phyloP scores from a whole-genome alignment of 2,329 filamentous ascomycete genomes.

The Madurella mycetomatis region DNA sequence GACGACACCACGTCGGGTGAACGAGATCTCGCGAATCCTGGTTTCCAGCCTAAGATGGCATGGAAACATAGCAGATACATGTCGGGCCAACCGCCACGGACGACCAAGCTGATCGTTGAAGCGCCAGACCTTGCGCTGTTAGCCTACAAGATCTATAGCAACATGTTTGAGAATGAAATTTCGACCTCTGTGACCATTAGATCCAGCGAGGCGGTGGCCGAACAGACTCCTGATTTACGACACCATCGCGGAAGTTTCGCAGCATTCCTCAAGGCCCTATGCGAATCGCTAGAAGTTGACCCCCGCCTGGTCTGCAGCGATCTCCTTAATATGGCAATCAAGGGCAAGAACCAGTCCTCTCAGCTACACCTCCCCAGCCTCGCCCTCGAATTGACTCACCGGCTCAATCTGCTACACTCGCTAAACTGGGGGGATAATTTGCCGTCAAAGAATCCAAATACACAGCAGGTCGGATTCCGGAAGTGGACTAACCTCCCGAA shows the following conservation, averaged over 20 bases:
- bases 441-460: neutral
- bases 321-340: neutral
- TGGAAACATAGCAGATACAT: slow-evolving; percentile 29
- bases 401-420: slow-evolving; percentile 24
- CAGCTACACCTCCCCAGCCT: too few relatives aligned
- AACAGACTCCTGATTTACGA: slow-evolving; percentile 12
- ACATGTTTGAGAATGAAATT: slow-evolving; percentile 38
- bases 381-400: neutral
- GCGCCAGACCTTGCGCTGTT: slow-evolving; percentile 35
- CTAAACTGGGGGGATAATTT: neutral
- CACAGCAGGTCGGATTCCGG: neutral
- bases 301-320: slow-evolving; percentile 21
- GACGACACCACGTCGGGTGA: neutral
- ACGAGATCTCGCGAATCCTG: neutral
- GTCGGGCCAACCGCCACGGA: neutral
- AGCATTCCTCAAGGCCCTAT: slow-evolving; percentile 36
- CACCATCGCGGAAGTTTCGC: slow-evolving; percentile 39
- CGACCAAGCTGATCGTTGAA: slow-evolving; percentile 29
- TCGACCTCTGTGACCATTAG: slow-evolving; percentile 31
- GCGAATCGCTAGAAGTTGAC: slow-evolving; percentile 33
- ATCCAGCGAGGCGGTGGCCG: too few relatives aligned
- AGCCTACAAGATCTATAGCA: slow-evolving; percentile 39
- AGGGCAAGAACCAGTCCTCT: too few relatives aligned
- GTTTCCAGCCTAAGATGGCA: slow-evolving; percentile 26
- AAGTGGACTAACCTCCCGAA: neutral